Percentiles rank a stretch among this genome's conserved stretches.
These are phyloP conservation scores for Hortiboletus flavorubellus DNA, from an alignment of 768 basidiomycete species.

Conservation along the genomic window DNA sequence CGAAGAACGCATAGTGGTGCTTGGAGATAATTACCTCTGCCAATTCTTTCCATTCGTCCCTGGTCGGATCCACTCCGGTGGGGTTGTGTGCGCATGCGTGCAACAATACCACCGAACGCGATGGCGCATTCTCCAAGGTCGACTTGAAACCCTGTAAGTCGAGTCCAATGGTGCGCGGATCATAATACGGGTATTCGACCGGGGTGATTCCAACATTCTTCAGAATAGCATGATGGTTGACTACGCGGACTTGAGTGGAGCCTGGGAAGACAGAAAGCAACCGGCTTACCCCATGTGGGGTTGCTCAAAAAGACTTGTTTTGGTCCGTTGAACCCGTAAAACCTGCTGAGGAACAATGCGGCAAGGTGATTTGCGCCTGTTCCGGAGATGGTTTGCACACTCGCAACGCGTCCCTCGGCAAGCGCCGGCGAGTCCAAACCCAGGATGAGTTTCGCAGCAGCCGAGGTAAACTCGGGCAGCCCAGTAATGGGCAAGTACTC, in stretches of 20 bases:
- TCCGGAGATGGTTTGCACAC: constrained; percentile 92
- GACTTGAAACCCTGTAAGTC: constrained; percentile 69
- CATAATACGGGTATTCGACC: constrained; percentile 90
- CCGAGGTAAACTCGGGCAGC: constrained; percentile 73
- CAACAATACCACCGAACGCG: constrained; percentile 81
- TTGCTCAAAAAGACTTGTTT: constrained; percentile 82
- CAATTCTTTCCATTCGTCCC: constrained; percentile 80
- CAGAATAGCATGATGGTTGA: constrained; percentile 88
- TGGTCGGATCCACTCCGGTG: constrained; percentile 91
- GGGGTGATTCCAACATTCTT: constrained; percentile 87
- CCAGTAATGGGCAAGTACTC: constrained; percentile 94
- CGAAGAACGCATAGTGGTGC: constrained; percentile 88
- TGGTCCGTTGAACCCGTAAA: constrained; percentile 66
- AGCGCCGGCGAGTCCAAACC: constrained; percentile 71
- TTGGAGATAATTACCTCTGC: constrained; percentile 68
- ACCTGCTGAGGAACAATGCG: constrained; percentile 77
- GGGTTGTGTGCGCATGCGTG: constrained; percentile 98
- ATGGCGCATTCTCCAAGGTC: constrained; percentile 59
- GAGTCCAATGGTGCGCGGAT: constrained; percentile 84
- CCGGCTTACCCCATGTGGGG: constrained; percentile 86
- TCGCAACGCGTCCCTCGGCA: constrained; percentile 64
- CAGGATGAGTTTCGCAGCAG: constrained; percentile 80
- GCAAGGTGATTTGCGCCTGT: constrained; percentile 96
- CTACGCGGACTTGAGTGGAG: constrained; percentile 34
- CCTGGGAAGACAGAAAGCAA: neutral